Percentiles rank a stretch among this genome's conserved stretches.
Evolutionary conservation across 1,284 basidiomycete genomes (phyloP).

Genomic region (Trichosporon ovoides): DNA sequence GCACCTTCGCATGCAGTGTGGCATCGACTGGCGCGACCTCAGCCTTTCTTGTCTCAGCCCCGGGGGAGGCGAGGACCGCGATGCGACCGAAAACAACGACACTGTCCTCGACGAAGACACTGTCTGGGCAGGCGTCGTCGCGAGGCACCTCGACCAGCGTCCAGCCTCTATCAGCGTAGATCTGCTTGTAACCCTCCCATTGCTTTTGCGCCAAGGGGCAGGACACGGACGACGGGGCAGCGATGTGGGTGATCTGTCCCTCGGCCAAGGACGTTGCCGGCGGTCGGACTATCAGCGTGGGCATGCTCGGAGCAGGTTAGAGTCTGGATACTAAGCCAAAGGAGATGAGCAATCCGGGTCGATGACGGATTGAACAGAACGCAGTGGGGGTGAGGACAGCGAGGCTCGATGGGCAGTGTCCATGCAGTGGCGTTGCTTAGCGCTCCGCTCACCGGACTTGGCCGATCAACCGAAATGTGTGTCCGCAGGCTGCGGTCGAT

Average conservation of each 20-base stretch:
- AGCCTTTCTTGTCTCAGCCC: neutral
- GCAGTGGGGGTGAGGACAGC: too few species aligned
- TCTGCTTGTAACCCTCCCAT: conserved; percentile 5
- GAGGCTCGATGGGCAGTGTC: too few species aligned
- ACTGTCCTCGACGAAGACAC: conserved; percentile 13
- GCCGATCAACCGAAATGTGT: too few species aligned
- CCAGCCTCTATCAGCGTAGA: conserved; percentile 5
- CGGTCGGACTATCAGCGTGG: conserved; percentile 8
- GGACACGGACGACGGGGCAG: neutral
- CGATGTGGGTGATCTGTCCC: conserved; percentile 16
- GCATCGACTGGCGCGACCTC: conserved; percentile 4
- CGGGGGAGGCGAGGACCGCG: conserved; percentile 7
- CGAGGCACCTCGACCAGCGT: conserved; percentile 6
- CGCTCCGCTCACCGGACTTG: too few species aligned
- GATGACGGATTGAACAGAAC: too few species aligned
- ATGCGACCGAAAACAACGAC: conserved; percentile 11
- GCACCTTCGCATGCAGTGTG: neutral
- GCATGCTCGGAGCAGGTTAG: neutral
- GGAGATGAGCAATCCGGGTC: too few species aligned
- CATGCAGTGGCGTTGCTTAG: too few species aligned
- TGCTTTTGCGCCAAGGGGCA: neutral
- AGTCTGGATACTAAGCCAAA: too few species aligned
- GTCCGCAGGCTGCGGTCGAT: too few species aligned
- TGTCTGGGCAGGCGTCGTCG: conserved; percentile 11
- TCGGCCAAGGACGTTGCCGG: conserved; percentile 9